Percentiles rank a stretch among this genome's conserved stretches.
These are phyloP conservation scores for Dendrobium catenatum DNA, from an alignment of 106 monocot species.

Conservation along the genomic window DNA sequence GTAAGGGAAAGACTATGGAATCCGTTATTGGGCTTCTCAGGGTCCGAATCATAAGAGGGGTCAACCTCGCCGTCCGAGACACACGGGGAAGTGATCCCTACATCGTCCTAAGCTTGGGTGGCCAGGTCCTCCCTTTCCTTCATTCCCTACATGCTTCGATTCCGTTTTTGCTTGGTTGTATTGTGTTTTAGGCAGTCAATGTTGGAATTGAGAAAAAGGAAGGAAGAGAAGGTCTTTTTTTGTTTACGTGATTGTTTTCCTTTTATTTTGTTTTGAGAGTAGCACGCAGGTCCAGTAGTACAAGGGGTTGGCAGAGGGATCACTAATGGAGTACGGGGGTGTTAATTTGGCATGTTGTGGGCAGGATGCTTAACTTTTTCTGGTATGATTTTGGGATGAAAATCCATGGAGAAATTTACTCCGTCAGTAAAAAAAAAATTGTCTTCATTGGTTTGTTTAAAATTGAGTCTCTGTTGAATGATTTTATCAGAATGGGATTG, in stretches of 20 bases:
- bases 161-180: neutral
- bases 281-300: neutral
- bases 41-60: constrained; percentile 34
- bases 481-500: too few relatives aligned
- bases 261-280: too few relatives aligned
- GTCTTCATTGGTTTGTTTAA: too few relatives aligned
- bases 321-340: neutral
- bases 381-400: neutral
- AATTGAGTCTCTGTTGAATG: too few relatives aligned
- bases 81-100: constrained; percentile 33
- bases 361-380: neutral
- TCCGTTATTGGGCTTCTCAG: constrained; percentile 26
- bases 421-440: too few relatives aligned
- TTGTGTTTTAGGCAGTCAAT: neutral
- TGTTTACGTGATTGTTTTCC: too few relatives aligned
- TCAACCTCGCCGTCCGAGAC: constrained; percentile 44
- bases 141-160: neutral
- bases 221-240: too few relatives aligned
- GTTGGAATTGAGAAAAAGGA: neutral
- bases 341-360: neutral
- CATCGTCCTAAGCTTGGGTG: constrained; percentile 27
- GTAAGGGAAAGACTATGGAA: constrained; percentile 6
- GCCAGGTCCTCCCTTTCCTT: constrained; percentile 16
- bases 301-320: neutral
- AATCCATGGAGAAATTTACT: neutral